These are phyloP conservation scores for Astrothelium subdiscretum DNA, from an alignment of 495 filamentous ascomycete genomes.

Conservation along the genomic window DNA sequence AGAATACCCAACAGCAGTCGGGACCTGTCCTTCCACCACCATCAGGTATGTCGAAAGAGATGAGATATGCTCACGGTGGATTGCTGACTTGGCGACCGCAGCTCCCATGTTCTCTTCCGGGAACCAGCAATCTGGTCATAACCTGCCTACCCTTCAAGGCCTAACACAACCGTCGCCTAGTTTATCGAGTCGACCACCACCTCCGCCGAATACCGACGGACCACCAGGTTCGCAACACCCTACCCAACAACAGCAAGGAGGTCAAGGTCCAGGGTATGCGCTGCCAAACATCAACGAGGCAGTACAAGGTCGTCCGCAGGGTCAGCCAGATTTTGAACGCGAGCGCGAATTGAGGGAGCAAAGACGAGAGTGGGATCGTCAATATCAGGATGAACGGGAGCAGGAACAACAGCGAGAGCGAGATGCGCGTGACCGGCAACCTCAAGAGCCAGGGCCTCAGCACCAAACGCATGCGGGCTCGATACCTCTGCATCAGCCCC, in stretches of 20 bases:
- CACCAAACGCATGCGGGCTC: neutral
- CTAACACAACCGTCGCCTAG: neutral
- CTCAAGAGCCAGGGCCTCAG: neutral
- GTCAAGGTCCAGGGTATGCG: neutral
- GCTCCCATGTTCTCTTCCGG: neutral
- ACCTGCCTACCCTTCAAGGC: neutral
- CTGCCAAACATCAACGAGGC: neutral
- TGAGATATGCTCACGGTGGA: neutral
- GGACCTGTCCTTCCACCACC: conserved; percentile 1
- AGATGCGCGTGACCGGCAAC: neutral
- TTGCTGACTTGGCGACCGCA: neutral
- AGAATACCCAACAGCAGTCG: neutral
- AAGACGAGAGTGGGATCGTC: neutral
- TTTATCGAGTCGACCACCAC: neutral
- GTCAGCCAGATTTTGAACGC: neutral
- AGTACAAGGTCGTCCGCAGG: neutral
- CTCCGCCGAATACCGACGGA: neutral
- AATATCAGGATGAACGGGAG: neutral
- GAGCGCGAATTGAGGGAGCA: neutral
- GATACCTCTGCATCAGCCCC: neutral
- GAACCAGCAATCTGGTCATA: neutral
- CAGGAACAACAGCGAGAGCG: conserved; percentile 1
- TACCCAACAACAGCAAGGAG: neutral
- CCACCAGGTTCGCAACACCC: neutral
- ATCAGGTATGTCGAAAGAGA: neutral